Evolutionary conservation across 2,329 filamentous ascomycete species (phyloP).

Genomic region (Exophiala alcalophila): DNA sequence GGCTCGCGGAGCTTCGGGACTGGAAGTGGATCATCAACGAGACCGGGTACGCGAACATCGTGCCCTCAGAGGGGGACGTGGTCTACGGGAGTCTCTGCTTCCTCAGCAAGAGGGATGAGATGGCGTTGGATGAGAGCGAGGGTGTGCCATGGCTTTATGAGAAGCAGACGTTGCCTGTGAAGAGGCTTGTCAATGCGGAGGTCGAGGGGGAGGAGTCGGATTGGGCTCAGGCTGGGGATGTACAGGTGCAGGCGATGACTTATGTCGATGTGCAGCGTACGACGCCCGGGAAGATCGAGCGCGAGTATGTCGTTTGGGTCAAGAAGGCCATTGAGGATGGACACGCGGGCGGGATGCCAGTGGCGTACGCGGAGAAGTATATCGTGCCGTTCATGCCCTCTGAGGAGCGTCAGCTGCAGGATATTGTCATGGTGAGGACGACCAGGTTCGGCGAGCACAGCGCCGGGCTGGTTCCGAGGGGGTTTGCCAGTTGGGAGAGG

Average conservation of each 20-base stretch:
- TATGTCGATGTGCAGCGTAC: conserved; percentile 16
- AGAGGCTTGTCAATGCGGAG: conserved; percentile 1
- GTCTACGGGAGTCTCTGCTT: conserved; percentile 19
- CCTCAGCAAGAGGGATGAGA: conserved; percentile 24
- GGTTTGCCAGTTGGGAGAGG: conserved; percentile 12
- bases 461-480: conserved; percentile 7
- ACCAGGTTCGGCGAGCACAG: conserved; percentile 6
- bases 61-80: conserved; percentile 25
- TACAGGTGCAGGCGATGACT: conserved; percentile 11
- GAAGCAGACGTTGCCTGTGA: conserved; percentile 31
- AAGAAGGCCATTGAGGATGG: conserved; percentile 18
- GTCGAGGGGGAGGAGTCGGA: conserved; percentile 4
- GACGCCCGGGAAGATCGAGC: conserved; percentile 12
- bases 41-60: conserved; percentile 48
- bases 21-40: conserved; percentile 50
- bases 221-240: conserved; percentile 2
- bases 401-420: conserved; percentile 2
- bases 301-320: conserved; percentile 18
- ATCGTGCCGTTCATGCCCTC: conserved; percentile 8
- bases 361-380: conserved; percentile 15
- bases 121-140: conserved; percentile 24
- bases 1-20: conserved; percentile 40
- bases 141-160: conserved; percentile 15
- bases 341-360: conserved; percentile 11
- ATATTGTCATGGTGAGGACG: conserved; percentile 18